Percentiles rank a stretch among this genome's conserved stretches.
phyloP scores from a whole-genome alignment of 495 filamentous ascomycete species.

The Chaetomium cochliodes region DNA sequence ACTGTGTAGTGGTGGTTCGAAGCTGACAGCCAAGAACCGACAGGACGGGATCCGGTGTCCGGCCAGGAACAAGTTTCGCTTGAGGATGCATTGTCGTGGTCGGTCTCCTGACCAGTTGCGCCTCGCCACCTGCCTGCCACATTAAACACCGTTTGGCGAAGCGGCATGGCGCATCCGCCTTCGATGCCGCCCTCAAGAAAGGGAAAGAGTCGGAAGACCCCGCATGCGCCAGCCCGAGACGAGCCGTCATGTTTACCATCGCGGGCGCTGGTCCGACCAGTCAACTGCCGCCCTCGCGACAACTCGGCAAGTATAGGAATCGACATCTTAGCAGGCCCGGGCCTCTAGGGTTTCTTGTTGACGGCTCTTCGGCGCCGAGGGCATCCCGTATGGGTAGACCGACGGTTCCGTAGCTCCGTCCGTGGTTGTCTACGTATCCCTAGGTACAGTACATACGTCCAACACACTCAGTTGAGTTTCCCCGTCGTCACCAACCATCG shows the following conservation, averaged over 20 bases:
- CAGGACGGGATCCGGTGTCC: neutral
- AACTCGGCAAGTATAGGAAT: neutral
- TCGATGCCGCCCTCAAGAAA: no score
- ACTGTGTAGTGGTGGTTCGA: neutral
- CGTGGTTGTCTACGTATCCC: no score
- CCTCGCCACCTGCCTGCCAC: neutral
- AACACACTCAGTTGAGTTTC: no score
- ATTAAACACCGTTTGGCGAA: neutral
- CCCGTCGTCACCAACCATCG: no score
- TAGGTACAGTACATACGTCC: no score
- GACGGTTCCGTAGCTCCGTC: neutral
- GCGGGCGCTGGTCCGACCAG: neutral
- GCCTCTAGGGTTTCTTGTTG: neutral
- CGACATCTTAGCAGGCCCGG: neutral
- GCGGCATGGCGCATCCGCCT: neutral
- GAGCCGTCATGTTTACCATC: neutral
- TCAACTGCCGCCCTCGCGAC: neutral
- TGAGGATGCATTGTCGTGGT: neutral
- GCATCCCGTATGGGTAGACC: neutral
- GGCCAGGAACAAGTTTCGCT: neutral
- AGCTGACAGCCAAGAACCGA: neutral
- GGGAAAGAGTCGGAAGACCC: no score
- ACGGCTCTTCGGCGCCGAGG: neutral
- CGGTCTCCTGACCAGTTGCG: slow-evolving; percentile 8
- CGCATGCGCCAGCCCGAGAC: no score